Conservation (phyloP, 2,329 filamentous ascomycete species). For the Phialophora verrucosa region DNA sequence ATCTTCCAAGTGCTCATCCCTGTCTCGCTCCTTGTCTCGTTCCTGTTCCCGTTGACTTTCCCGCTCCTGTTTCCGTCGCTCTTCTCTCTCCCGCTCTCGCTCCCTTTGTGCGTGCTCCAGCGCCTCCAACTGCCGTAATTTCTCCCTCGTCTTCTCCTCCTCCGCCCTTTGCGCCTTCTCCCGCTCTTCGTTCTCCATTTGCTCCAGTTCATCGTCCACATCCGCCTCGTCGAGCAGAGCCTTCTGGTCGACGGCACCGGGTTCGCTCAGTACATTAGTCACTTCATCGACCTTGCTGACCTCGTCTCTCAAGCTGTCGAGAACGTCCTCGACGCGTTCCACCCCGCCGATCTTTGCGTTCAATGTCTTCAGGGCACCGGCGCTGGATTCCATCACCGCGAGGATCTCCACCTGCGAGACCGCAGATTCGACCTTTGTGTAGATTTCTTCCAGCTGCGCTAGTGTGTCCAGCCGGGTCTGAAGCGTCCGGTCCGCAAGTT, state of each 20-base stretch:
- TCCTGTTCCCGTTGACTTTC: constrained; percentile 1
- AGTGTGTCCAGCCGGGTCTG: constrained; percentile 74
- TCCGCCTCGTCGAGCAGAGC: constrained; percentile 74
- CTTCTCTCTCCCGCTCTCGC: not conserved
- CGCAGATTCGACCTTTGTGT: constrained; percentile 82
- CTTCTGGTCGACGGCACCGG: constrained; percentile 46
- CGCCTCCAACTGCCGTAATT: constrained; percentile 35
- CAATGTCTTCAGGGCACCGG: constrained; percentile 72
- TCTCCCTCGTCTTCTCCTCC: constrained; percentile 51
- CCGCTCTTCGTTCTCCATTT: constrained; percentile 68
- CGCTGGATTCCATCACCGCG: constrained; percentile 78
- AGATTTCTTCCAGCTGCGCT: constrained; percentile 80
- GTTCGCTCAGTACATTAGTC: constrained; percentile 73
- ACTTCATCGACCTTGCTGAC: constrained; percentile 85
- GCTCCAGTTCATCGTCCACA: constrained; percentile 85
- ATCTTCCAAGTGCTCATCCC: constrained; percentile 19
- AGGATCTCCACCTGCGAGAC: constrained; percentile 83
- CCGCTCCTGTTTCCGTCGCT: not conserved
- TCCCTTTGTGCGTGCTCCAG: constrained; percentile 26
- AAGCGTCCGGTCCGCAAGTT: constrained; percentile 76
- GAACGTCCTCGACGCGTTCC: constrained; percentile 74
- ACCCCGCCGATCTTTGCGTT: constrained; percentile 79
- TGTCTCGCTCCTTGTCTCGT: not conserved
- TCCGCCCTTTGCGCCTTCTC: constrained; percentile 58
- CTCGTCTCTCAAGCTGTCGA: constrained; percentile 77